Conservation (phyloP, 306 rosid species). For the Herpetospermum pedunculosum region DNA sequence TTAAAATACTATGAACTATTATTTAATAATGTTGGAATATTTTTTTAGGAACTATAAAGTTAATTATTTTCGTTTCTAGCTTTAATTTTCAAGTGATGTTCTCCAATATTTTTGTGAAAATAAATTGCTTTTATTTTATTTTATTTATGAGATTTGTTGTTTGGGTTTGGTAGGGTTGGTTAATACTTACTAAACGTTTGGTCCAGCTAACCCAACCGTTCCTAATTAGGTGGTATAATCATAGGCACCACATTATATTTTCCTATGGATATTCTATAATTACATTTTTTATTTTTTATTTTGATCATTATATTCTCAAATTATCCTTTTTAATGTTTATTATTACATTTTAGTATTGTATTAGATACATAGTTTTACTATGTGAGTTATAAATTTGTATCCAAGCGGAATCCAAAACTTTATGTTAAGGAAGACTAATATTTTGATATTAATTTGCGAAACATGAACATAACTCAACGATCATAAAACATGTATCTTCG, state of each 20-base stretch:
- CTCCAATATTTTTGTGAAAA: background rate
- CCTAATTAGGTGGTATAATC: background rate
- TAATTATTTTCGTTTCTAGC: background rate
- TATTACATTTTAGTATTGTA: background rate
- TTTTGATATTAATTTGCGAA: no score
- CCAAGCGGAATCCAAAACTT: no score
- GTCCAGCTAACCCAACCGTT: slow-evolving; percentile 8
- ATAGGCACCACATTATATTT: background rate
- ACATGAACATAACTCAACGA: no score
- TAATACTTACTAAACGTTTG: slow-evolving; percentile 5
- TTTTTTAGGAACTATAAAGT: background rate
- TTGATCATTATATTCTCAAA: no score
- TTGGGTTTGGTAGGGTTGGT: background rate
- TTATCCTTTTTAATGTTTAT: no score
- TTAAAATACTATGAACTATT: background rate
- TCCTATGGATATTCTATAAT: background rate
- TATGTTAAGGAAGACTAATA: no score
- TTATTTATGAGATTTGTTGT: background rate
- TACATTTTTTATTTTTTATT: background rate
- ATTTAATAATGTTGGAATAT: background rate
- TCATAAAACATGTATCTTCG: no score
- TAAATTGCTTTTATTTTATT: background rate
- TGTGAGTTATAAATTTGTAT: no score
- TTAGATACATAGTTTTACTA: no score
- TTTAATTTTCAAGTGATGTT: background rate